Base-by-base conservation (phyloP, 2,329 filamentous ascomycete species). In the Shiraia sp. region DNA sequence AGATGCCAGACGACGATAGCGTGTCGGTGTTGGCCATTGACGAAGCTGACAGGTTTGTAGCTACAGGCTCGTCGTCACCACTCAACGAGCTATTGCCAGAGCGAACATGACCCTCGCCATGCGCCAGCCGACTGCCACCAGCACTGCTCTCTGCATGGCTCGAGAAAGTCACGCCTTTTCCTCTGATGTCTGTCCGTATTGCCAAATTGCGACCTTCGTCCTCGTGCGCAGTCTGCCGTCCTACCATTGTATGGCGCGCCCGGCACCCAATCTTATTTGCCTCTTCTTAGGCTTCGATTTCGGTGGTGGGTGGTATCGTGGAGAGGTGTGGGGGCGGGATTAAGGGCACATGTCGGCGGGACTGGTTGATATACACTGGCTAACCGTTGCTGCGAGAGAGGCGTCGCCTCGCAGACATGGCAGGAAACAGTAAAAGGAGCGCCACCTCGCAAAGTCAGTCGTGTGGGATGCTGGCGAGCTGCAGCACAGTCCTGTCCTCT, bases 31-130 rank as follows among this genome's bases (percentile, higher is more conserved):
- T 54, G 13, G 47, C 59, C 5, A 60, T 48, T 6, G 62, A 65
- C n/a, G 61, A 62, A 29, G 63, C 61, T 6, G 63, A 66, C 25
- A 61, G 55, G 36, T 63, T 55, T 10, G 57, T 59, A 38, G 61
- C 50, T 35, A 45, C 40, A 34, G 50, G 51, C 12, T 63, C 57
- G 41, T 55, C 54, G 30, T 47, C 49, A 51, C 19, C 8, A 4
- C 53, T 61, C 45, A 58, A 24, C 15, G 60, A 65, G 3, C 45
- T 41, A 24, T 49, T 45, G 49, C 57, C 43, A 31, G 37, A 29
- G n/a, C 17, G 32, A 17, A 32, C 7, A n/a, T 22, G 25, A 12
- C 33, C 27, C 27, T 32, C 10, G 14, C 38, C 22, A 22, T 22
- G 19, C 19, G 8, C 19, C 19, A 22, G 8, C 22, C 17, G 36